Conservation (phyloP, 371 early-diverging fungal species). For the Syncephalastrum racemosum region DNA sequence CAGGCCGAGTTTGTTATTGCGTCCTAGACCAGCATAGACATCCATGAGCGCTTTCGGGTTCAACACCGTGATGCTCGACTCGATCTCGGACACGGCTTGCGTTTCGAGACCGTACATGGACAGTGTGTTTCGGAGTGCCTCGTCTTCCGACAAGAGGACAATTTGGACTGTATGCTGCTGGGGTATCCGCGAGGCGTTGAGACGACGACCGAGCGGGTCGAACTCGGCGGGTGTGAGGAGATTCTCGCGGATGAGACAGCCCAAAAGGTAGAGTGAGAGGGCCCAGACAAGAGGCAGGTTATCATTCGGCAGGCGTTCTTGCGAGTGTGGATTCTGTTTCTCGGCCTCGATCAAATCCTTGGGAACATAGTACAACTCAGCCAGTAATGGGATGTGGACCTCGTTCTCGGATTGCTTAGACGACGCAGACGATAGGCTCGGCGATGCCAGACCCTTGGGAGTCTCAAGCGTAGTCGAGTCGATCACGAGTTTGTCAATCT, state of each 20-base stretch:
- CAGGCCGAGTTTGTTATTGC: constrained; percentile 75
- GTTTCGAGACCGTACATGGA: constrained; percentile 81
- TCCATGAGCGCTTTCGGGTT: constrained; percentile 81
- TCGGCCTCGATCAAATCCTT: constrained; percentile 73
- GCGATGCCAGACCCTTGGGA: constrained; percentile 15
- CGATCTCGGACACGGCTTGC: constrained; percentile 67
- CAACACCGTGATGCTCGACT: constrained; percentile 69
- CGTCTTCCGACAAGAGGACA: constrained; percentile 76
- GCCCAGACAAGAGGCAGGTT: constrained; percentile 93
- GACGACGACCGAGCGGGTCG: constrained; percentile 85
- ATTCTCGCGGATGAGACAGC: constrained; percentile 77
- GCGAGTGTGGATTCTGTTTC: constrained; percentile 69
- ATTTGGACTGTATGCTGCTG: constrained; percentile 74
- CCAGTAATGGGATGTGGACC: constrained; percentile 54
- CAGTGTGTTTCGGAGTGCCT: constrained; percentile 66
- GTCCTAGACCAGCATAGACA: constrained; percentile 74
- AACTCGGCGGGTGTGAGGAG: constrained; percentile 77
- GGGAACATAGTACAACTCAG: constrained; percentile 87
- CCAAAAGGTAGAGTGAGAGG: constrained; percentile 80
- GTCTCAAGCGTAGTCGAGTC: constrained; percentile 59
- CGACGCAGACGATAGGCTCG: constrained; percentile 11
- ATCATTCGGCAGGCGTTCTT: constrained; percentile 81
- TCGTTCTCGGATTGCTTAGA: constrained; percentile 3
- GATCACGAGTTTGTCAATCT: constrained; percentile 70
- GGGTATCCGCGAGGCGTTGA: constrained; percentile 46